A percentile compares a stretch with the other conserved stretches of the same genome.
phyloP scores from a whole-genome alignment of 352 stramenopile genomes.

The Pythium coloratum region DNA sequence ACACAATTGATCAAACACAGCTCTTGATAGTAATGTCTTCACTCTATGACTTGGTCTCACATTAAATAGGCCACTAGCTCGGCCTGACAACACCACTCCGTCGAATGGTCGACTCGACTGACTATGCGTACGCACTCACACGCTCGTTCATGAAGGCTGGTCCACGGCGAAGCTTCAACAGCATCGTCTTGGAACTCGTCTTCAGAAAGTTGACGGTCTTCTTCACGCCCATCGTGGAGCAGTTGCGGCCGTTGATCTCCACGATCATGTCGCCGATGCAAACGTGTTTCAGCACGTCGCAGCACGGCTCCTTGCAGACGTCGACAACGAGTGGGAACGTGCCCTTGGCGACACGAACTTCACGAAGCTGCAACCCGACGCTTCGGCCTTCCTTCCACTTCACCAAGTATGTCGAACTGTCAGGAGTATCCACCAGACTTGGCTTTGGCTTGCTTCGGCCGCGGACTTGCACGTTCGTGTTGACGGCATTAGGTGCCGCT shows the following conservation, averaged over 20 bases:
- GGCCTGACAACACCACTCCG: background rate
- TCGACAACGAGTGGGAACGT: conserved; percentile 81
- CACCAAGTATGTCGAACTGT: conserved; percentile 82
- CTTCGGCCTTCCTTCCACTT: conserved; percentile 90
- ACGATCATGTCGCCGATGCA: conserved; percentile 84
- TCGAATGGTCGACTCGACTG: background rate
- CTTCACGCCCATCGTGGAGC: conserved; percentile 87
- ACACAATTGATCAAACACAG: background rate
- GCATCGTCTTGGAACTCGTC: conserved; percentile 82
- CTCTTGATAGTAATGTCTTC: background rate
- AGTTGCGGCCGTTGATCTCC: conserved; percentile 89
- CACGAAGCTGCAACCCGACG: conserved; percentile 81
- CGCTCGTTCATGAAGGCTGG: conserved; percentile 71
- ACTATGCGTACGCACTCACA: conserved; percentile 70
- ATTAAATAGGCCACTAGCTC: conserved; percentile 2
- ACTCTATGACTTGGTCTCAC: conserved; percentile 3
- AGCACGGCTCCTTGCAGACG: conserved; percentile 84
- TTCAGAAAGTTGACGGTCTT: conserved; percentile 88
- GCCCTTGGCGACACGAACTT: conserved; percentile 75
- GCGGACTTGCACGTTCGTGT: conserved; percentile 83
- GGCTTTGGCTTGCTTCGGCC: conserved; percentile 72
- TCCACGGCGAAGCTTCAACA: conserved; percentile 83
- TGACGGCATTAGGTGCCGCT: conserved; percentile 77
- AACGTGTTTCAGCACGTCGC: conserved; percentile 79
- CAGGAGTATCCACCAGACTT: conserved; percentile 76